phyloP scores from a whole-genome alignment of 2,329 filamentous ascomycete genomes.

The Emergomyces orientalis region DNA sequence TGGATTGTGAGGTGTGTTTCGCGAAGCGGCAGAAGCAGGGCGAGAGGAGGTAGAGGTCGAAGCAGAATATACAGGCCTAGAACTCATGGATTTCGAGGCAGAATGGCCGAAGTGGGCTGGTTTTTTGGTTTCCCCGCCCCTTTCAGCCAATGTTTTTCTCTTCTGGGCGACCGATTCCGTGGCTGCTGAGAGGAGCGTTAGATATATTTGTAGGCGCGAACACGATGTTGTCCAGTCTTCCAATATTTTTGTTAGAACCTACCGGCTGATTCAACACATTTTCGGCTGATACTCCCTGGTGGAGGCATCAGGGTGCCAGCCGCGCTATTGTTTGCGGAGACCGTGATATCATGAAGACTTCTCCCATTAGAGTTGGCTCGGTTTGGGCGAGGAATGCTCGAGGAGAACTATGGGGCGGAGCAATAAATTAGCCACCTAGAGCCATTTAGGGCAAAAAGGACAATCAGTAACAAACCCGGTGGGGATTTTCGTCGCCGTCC shows the following conservation, averaged over 20 bases:
- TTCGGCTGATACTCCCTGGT: conserved; percentile 34
- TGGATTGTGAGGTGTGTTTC: conserved; percentile 38
- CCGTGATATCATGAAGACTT: conserved; percentile 43
- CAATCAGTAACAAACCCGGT: conserved; percentile 4
- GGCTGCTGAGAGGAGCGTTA: conserved; percentile 22
- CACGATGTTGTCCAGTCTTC: background rate
- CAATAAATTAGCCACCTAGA: background rate
- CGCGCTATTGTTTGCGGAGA: conserved; percentile 49
- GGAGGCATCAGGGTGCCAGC: conserved; percentile 40
- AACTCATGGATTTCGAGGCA: conserved; percentile 33
- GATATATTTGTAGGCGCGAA: conserved; percentile 8
- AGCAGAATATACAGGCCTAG: conserved; percentile 23
- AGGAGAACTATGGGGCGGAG: conserved; percentile 6
- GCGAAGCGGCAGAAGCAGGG: conserved; percentile 35
- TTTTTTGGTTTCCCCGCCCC: conserved; percentile 44
- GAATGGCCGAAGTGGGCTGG: conserved; percentile 35
- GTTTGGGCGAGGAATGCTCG: conserved; percentile 12
- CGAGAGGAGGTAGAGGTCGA: conserved; percentile 32
- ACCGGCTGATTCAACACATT: conserved; percentile 46
- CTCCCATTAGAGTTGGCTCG: conserved; percentile 18
- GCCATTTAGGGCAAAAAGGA: background rate
- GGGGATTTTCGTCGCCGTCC: conserved; percentile 13
- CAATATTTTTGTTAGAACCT: conserved; percentile 17
- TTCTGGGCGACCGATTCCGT: conserved; percentile 51
- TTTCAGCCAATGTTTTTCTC: conserved; percentile 50